phyloP scores from a whole-genome alignment of 2,329 filamentous ascomycete species.

The Cladosporium sp. region DNA sequence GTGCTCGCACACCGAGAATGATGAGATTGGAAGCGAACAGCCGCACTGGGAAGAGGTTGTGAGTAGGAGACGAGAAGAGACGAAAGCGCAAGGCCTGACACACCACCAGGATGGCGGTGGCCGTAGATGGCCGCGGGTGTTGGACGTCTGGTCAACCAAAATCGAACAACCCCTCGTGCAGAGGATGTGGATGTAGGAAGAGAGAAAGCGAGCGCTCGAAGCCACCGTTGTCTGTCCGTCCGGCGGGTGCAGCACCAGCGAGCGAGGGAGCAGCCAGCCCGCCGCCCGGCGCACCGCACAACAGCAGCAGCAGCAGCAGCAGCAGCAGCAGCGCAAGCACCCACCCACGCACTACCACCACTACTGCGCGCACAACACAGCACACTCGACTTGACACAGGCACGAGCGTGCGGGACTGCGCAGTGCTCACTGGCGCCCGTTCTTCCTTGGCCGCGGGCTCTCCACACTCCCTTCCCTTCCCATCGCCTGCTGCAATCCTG shows the following conservation, averaged over 20 bases:
- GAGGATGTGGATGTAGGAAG: slow-evolving; percentile 19
- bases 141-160: slow-evolving; percentile 19
- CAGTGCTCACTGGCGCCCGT: slow-evolving; percentile 5
- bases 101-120: slow-evolving; percentile 38
- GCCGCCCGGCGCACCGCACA: neutral
- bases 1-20: slow-evolving; percentile 17
- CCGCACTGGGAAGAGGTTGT: slow-evolving; percentile 7
- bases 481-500: slow-evolving; percentile 5
- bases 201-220: slow-evolving; percentile 5
- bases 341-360: neutral
- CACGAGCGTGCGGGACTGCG: slow-evolving; percentile 8
- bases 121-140: slow-evolving; percentile 33
- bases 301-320: neutral
- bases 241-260: neutral
- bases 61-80: slow-evolving; percentile 22
- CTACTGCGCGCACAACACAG: neutral
- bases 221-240: neutral
- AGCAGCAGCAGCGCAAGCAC: neutral
- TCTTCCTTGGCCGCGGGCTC: slow-evolving; percentile 5
- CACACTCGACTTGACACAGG: slow-evolving; percentile 3
- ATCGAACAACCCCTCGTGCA: slow-evolving; percentile 17
- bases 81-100: slow-evolving; percentile 33
- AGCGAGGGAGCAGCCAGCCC: neutral
- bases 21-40: slow-evolving; percentile 9
- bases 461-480: neutral